Conservation (phyloP, 345 rosid genomes). For the Toxicodendron radicans region DNA sequence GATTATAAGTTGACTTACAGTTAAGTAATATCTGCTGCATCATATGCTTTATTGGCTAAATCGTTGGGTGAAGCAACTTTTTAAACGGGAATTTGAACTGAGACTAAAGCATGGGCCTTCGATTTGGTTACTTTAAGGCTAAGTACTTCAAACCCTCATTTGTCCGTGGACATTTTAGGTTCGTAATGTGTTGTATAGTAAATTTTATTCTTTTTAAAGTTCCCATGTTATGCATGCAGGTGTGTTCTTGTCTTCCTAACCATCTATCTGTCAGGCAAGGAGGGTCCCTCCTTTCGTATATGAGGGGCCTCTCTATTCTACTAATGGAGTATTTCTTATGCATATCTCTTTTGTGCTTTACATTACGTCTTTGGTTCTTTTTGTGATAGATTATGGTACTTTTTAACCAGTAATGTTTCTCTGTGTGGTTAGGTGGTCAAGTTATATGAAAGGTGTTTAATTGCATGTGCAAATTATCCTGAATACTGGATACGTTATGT, state of each 20-base stretch:
- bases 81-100: constrained; percentile 92
- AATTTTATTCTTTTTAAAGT: constrained; percentile 61
- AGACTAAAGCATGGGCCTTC: constrained; percentile 91
- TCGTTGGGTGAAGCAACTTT: constrained; percentile 98
- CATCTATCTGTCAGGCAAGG: constrained; percentile 93
- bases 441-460: constrained; percentile 89
- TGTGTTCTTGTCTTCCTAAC: constrained; percentile 91
- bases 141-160: constrained; percentile 91
- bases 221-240: constrained; percentile 97
- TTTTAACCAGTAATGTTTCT: constrained; percentile 22
- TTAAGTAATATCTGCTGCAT: constrained; percentile 92
- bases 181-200: constrained; percentile 48
- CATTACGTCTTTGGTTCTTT: constrained; percentile 29
- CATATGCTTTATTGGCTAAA: constrained; percentile 95
- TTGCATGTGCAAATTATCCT: constrained; percentile 95
- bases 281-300: constrained; percentile 84
- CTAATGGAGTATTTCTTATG: constrained; percentile 84
- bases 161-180: constrained; percentile 74
- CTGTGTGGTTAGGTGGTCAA: constrained; percentile 70
- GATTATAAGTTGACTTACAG: constrained; percentile 76
- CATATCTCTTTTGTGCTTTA: constrained; percentile 72
- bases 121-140: constrained; percentile 91
- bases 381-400: constrained; percentile 8
- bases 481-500: constrained; percentile 92
- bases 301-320: constrained; percentile 89